Conservation (phyloP, 192 early-diverging fungal genomes). For the Lobosporangium transversale region DNA sequence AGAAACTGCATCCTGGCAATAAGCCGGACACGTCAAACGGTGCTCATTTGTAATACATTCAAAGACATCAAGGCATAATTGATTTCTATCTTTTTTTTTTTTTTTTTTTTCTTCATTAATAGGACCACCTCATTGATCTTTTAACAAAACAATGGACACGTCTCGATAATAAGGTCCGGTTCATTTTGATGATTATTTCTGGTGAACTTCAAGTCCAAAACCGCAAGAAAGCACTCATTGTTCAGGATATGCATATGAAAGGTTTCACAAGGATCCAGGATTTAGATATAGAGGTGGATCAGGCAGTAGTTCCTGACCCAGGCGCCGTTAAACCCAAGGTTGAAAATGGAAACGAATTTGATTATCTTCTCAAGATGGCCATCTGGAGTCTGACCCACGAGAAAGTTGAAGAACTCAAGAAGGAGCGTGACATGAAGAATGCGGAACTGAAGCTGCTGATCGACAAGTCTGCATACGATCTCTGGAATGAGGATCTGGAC, state of each 20-base stretch:
- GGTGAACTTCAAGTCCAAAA: slow-evolving; percentile 86
- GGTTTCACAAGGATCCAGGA: slow-evolving; percentile 73
- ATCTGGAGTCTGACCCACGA: slow-evolving; percentile 92
- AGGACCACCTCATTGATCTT: slow-evolving; percentile 69
- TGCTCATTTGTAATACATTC: slow-evolving; percentile 62
- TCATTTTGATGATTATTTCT: slow-evolving; percentile 90
- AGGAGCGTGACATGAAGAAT: slow-evolving; percentile 74
- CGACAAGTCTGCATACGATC: slow-evolving; percentile 70
- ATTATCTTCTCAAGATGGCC: slow-evolving; percentile 91
- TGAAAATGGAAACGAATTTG: slow-evolving; percentile 64
- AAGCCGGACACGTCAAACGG: slow-evolving; percentile 56
- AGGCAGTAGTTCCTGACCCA: slow-evolving; percentile 52
- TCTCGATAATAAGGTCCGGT: slow-evolving; percentile 87
- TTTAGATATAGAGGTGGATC: slow-evolving; percentile 56
- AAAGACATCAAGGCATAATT: slow-evolving; percentile 54
- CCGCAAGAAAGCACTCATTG: slow-evolving; percentile 81
- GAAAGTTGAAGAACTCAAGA: slow-evolving; percentile 78
- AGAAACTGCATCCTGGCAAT: slow-evolving; percentile 60
- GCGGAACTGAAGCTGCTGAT: slow-evolving; percentile 73
- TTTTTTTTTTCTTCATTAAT: no score
- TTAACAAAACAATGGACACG: slow-evolving; percentile 73
- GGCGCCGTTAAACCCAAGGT: slow-evolving; percentile 23
- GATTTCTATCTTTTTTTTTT: no score
- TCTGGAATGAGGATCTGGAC: slow-evolving; percentile 92
- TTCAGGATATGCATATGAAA: slow-evolving; percentile 75